These are phyloP conservation scores for Boletus calvinii DNA, from an alignment of 1,284 basidiomycete genomes.

Conservation along the genomic window DNA sequence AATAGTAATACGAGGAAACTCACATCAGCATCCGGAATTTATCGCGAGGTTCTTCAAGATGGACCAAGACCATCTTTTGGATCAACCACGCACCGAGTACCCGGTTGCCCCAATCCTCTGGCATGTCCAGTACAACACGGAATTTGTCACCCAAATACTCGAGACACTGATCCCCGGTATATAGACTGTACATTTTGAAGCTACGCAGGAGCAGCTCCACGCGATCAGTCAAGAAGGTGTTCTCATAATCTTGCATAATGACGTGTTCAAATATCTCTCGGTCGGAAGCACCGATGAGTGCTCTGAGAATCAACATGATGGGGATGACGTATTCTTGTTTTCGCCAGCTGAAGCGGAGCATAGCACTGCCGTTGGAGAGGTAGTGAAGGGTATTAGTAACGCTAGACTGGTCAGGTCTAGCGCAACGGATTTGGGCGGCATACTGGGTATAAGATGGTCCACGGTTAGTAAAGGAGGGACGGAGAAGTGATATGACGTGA, in stretches of 20 bases:
- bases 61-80: conserved; percentile 87
- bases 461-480: conserved; percentile 86
- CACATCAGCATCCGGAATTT: conserved; percentile 97
- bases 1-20: conserved; percentile 9
- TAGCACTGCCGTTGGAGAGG: conserved; percentile 93
- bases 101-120: conserved; percentile 91
- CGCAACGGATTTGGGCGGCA: conserved; percentile 94
- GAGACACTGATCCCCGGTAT: conserved; percentile 91
- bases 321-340: conserved; percentile 99
- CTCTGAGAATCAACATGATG: conserved; percentile 95
- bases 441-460: conserved; percentile 94
- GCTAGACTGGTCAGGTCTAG: conserved; percentile 87
- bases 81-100: conserved; percentile 85
- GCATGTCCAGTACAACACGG: conserved; percentile 86
- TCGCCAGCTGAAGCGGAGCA: conserved; percentile 94
- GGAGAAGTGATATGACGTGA: conserved; percentile 84
- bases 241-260: conserved; percentile 95
- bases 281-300: conserved; percentile 92
- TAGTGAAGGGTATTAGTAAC: conserved; percentile 97
- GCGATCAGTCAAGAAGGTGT: conserved; percentile 97
- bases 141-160: conserved; percentile 99
- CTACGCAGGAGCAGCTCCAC: conserved; percentile 97
- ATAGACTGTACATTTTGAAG: conserved; percentile 90
- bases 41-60: conserved; percentile 86
- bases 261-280: conserved; percentile 98